A percentile compares a stretch with the other conserved stretches of the same genome.
Conservation (phyloP, 225 moss, liverwort and hornwort species). For the Straminergon stramineum region DNA sequence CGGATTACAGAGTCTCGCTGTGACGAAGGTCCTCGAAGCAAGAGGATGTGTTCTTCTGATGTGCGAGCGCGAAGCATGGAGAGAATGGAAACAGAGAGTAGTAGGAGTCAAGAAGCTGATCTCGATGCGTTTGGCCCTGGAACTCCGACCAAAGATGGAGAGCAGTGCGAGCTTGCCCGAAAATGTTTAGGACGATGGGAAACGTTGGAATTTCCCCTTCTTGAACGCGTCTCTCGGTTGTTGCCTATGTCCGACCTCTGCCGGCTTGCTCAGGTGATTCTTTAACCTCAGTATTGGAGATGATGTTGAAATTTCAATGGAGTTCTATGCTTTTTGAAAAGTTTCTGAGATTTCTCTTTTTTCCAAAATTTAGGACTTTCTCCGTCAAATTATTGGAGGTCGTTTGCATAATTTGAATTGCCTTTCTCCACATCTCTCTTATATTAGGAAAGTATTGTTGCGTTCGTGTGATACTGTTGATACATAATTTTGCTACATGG, state of each 20-base stretch:
- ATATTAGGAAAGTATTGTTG: not conserved
- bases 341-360: not conserved
- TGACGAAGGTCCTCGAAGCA: conserved; percentile 22
- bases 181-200: conserved; percentile 13
- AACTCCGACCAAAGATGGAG: conserved; percentile 3
- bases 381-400: not conserved
- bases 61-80: not conserved
- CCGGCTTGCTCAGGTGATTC: conserved; percentile 25
- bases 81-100: not conserved
- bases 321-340: not conserved
- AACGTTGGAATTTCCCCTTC: conserved; percentile 16
- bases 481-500: not conserved
- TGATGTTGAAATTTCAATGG: not conserved
- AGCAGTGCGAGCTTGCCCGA: not conserved
- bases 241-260: conserved; percentile 23
- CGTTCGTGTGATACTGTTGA: not conserved
- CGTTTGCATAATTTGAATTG: not conserved
- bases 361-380: not conserved
- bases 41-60: conserved; percentile 8
- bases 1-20: conserved; percentile 3
- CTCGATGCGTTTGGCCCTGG: not conserved
- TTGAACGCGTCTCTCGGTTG: conserved; percentile 24
- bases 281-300: not conserved
- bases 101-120: not conserved
- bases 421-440: not conserved